Conservation (phyloP, 345 rosid species). For the Pistacia vera region DNA sequence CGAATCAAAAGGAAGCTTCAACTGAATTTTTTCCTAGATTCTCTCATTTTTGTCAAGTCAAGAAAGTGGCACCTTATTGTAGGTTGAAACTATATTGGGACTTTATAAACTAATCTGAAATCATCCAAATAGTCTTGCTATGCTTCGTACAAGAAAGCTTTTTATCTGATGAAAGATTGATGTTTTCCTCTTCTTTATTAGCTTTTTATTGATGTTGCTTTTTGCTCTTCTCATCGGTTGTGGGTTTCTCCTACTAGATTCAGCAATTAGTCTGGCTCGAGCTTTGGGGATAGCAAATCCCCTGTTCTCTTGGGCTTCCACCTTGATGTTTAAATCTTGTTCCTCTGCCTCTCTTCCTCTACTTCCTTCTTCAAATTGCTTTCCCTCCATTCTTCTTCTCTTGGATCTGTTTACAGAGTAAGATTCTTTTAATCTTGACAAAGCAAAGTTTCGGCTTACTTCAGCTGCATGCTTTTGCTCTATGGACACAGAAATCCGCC, state of each 20-base stretch:
- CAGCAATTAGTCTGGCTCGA: conserved; percentile 19
- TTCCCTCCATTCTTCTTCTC: conserved; percentile 9
- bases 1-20: neutral
- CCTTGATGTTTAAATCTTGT: conserved; percentile 6
- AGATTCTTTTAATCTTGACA: conserved; percentile 31
- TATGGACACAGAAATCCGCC: conserved; percentile 45
- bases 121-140: conserved; percentile 30
- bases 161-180: conserved; percentile 29
- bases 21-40: conserved; percentile 5
- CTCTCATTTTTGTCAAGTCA: neutral
- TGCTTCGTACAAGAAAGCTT: conserved; percentile 21
- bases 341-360: conserved; percentile 20
- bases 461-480: conserved; percentile 55
- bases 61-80: conserved; percentile 3
- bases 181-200: conserved; percentile 23
- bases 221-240: conserved; percentile 13
- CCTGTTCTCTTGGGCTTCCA: conserved; percentile 7
- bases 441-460: conserved; percentile 33
- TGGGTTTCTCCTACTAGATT: conserved; percentile 7
- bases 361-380: neutral
- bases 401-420: conserved; percentile 1
- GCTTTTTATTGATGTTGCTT: conserved; percentile 15
- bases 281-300: conserved; percentile 34
- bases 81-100: neutral
- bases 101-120: neutral